A percentile compares a stretch with the other conserved stretches of the same genome.
Conservation (phyloP, 1,139 yeast genomes). For the Sugiyamaella paludigena region DNA sequence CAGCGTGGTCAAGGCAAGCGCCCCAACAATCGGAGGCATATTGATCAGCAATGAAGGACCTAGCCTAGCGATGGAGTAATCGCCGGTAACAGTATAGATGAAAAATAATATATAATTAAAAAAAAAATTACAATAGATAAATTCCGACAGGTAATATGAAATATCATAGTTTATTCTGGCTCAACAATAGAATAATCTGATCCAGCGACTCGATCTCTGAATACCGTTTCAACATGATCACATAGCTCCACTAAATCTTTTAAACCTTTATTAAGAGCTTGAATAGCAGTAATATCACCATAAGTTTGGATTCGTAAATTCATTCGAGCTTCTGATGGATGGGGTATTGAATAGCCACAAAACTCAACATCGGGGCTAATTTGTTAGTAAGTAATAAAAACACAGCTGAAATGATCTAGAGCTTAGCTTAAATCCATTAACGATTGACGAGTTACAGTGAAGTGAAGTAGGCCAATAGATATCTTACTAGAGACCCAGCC, state of each 20-base stretch:
- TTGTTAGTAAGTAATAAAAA: conserved; percentile 7
- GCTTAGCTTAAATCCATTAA: no score
- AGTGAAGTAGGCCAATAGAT: no score
- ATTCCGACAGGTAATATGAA: no score
- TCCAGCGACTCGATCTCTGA: conserved; percentile 40
- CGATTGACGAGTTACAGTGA: no score
- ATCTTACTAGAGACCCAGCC: no score
- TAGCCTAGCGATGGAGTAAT: no score
- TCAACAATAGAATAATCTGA: conserved; percentile 7
- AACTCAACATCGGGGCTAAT: conserved; percentile 85
- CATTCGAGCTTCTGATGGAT: conserved; percentile 89
- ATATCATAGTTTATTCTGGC: conserved; percentile 3
- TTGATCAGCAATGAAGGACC: no score
- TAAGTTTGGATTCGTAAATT: conserved; percentile 93
- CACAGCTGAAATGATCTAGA: no score
- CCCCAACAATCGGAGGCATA: no score
- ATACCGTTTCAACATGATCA: conserved; percentile 74
- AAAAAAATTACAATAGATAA: not conserved
- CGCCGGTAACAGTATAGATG: not conserved
- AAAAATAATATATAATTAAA: conserved; percentile 2
- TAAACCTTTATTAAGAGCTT: conserved; percentile 89
- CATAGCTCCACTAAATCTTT: conserved; percentile 83
- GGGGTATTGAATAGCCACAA: conserved; percentile 98
- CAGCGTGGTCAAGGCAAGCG: no score
- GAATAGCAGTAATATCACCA: conserved; percentile 79